Percentiles rank a stretch among this genome's conserved stretches.
phyloP scores from a whole-genome alignment of 1,284 basidiomycete species.

The Mycena citricolor region DNA sequence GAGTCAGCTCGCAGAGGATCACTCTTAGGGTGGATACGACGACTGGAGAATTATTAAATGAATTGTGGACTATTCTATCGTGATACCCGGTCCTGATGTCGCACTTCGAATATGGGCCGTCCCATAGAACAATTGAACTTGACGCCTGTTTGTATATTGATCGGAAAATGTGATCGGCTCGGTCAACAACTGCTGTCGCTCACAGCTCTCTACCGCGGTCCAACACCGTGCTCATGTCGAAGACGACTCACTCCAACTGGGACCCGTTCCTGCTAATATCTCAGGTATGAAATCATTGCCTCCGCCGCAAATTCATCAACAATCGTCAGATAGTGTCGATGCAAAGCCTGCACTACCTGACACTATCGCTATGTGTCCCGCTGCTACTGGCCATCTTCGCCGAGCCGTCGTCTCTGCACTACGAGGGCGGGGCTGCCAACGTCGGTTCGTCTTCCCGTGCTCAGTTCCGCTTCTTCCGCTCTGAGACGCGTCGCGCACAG shows the following conservation, averaged over 20 bases:
- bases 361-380: slow-evolving; percentile 81
- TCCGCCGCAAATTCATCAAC: not conserved
- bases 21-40: no score
- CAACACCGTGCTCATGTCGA: slow-evolving; percentile 32
- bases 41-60: no score
- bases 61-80: no score
- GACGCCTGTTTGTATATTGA: no score
- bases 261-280: slow-evolving; percentile 75
- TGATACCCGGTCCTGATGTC: no score
- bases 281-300: slow-evolving; percentile 44
- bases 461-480: not conserved
- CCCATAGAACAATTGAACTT: no score
- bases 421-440: slow-evolving; percentile 84
- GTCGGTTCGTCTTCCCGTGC: slow-evolving; percentile 57
- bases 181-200: no score
- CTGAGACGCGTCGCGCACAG: no score
- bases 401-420: slow-evolving; percentile 68
- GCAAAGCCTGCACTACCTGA: slow-evolving; percentile 91
- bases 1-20: no score
- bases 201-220: no score
- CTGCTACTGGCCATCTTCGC: slow-evolving; percentile 78
- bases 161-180: no score
- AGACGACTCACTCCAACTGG: slow-evolving; percentile 52
- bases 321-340: slow-evolving; percentile 87
- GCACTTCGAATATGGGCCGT: no score